Base-by-base conservation (phyloP, 176 grass and related monocot genomes). In the Chloris gayana region DNA sequence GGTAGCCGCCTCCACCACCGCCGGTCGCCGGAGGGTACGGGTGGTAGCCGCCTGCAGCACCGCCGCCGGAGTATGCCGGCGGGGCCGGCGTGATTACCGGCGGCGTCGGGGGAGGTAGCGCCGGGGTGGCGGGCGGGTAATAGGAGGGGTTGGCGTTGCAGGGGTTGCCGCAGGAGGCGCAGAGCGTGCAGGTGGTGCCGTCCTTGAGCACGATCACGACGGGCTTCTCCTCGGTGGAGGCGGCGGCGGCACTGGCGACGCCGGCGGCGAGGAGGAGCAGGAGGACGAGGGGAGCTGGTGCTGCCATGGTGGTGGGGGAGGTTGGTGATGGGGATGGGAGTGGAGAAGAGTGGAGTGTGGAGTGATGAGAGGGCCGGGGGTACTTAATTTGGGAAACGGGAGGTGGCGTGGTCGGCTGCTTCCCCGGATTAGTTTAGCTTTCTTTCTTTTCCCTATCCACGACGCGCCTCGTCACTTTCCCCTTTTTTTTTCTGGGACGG, bases 141-240 rank as follows among this genome's bases (percentile, higher is more conserved):
- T 74, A 87, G 61, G 73, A 27, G 0, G 86, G 86, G 77, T 82
- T 85, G 0, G 86, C 84, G 77, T 82, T 85, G 83, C 92, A 93
- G 47, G 95, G 92, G 56, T 98, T 93, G 78, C 82, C 90, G 86
- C 90, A 98, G 54, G 94, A 87, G 30, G 58, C 91, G 87, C 94
- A 97, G 80, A 97, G 89, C 14, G 58, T 97, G 91, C 95, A 97
- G 19, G 95, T 81, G 11, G 85, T 87, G 80, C 91, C 91, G 70
- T 92, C 93, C 80, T 84, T 91, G 73, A 80, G 79, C 79, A 88
- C 78, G 75, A 93, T 49, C 82, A 85, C 85, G 45, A 46, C 30
- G 3, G 37, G 54, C 42, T 61, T 61, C 25, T 61, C 58, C 10
- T 61, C 58, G 15, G 38, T 0, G 1, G 26, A 53, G 51, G 51